Evolutionary conservation across 2,329 filamentous ascomycete genomes (phyloP).

Genomic region (Pestalotiopsis sp.): DNA sequence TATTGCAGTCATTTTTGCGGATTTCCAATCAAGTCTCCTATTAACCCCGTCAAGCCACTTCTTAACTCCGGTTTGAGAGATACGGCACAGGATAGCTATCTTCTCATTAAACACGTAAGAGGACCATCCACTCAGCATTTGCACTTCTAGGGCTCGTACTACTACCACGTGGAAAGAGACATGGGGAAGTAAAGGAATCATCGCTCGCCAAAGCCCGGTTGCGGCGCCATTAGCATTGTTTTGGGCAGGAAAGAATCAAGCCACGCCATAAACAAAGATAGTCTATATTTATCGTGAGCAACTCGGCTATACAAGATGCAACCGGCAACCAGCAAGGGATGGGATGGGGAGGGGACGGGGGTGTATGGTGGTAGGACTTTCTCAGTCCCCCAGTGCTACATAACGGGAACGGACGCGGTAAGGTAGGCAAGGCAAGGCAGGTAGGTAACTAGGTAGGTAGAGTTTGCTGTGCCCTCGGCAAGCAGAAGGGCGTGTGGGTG

Average conservation of each 20-base stretch:
- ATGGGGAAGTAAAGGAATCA: no score
- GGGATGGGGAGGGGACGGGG: not conserved
- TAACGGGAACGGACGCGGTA: not conserved
- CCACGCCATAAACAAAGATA: no score
- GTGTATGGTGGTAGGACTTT: not conserved
- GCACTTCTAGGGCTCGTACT: no score
- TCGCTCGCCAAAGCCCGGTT: not conserved
- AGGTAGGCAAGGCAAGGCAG: not conserved
- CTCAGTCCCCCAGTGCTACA: not conserved
- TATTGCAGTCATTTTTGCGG: no score
- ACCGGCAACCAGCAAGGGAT: not conserved
- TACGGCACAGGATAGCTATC: no score
- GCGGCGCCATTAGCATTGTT: not conserved
- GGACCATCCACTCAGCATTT: no score
- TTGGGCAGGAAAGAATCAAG: not conserved
- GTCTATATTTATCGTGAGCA: not conserved
- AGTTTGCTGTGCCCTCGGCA: not conserved
- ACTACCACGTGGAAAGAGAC: no score
- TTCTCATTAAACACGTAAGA: no score
- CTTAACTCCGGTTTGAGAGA: no score
- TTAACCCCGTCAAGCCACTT: no score
- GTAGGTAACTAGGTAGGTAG: not conserved
- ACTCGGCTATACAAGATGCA: not conserved
- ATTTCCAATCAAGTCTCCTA: no score
- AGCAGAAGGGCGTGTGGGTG: not conserved